These are phyloP conservation scores for Dryadomyces quercus-mongolicae DNA, from an alignment of 2,329 filamentous ascomycete species.

Conservation along the genomic window DNA sequence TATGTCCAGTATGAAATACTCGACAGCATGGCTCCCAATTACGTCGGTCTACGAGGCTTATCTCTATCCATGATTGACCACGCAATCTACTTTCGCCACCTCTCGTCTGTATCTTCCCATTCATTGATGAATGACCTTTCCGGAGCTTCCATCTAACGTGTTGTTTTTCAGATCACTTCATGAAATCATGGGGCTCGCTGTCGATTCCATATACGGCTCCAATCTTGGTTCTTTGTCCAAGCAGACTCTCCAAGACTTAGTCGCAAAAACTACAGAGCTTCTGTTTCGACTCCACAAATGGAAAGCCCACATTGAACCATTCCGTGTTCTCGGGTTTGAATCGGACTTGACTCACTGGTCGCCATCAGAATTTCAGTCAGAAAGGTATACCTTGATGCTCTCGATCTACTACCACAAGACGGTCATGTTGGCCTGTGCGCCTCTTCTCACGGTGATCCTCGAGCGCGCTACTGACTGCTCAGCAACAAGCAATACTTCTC, in stretches of 20 bases:
- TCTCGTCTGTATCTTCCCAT: neutral
- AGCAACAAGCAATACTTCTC: neutral
- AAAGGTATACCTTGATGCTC: conserved; percentile 8
- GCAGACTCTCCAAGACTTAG: neutral
- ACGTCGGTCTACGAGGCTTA: neutral
- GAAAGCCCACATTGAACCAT: conserved; percentile 4
- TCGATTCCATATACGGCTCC: conserved; percentile 8
- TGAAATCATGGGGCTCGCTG: conserved; percentile 4
- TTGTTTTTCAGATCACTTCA: conserved; percentile 5
- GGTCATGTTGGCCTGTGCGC: conserved; percentile 6
- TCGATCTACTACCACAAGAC: conserved; percentile 12
- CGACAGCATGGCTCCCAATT: neutral
- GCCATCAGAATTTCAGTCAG: conserved; percentile 3
- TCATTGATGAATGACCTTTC: neutral
- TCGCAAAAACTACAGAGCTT: conserved; percentile 7
- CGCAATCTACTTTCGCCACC: conserved; percentile 5
- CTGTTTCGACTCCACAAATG: conserved; percentile 7
- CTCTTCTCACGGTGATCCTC: conserved; percentile 7
- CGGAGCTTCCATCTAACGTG: neutral
- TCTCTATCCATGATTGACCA: conserved; percentile 1
- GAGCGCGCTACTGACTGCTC: conserved; percentile 3
- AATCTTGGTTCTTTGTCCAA: conserved; percentile 7
- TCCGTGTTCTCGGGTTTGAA: conserved; percentile 1
- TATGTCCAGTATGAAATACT: conserved; percentile 6
- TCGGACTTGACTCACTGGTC: conserved; percentile 1